phyloP scores from a whole-genome alignment of 768 basidiomycete genomes.

The Lactarius deliciosus region DNA sequence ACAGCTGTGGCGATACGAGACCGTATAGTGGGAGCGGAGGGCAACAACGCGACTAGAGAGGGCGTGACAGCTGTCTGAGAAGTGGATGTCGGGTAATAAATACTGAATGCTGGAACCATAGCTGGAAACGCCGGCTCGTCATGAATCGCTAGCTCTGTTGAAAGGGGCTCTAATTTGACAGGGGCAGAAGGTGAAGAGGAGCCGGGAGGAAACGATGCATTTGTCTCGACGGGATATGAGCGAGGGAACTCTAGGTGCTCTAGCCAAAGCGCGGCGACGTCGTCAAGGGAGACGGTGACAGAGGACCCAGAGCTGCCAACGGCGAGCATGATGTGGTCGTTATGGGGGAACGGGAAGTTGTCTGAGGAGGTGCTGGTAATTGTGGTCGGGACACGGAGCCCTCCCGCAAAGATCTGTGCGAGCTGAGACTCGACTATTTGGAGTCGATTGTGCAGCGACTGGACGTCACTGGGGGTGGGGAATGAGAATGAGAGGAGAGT shows the following conservation, averaged over 20 bases:
- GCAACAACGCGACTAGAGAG: constrained; percentile 42
- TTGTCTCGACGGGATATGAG: constrained; percentile 31
- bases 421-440: constrained; percentile 65
- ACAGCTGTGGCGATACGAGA: constrained; percentile 42
- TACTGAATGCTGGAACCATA: constrained; percentile 16
- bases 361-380: constrained; percentile 20
- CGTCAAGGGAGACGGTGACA: constrained; percentile 54
- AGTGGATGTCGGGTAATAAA: constrained; percentile 27
- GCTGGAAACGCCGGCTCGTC: constrained; percentile 31
- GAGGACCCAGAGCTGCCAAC: constrained; percentile 44
- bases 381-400: constrained; percentile 20
- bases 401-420: constrained; percentile 41
- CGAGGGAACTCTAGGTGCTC: constrained; percentile 45
- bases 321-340: constrained; percentile 43
- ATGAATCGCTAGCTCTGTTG: constrained; percentile 20
- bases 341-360: constrained; percentile 33
- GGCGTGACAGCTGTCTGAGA: constrained; percentile 40
- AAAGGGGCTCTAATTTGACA: constrained; percentile 26
- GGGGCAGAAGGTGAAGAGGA: constrained; percentile 26
- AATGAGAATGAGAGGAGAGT: neutral
- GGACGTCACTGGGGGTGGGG: constrained; percentile 56
- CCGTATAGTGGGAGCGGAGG: constrained; percentile 40
- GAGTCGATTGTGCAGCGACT: constrained; percentile 79
- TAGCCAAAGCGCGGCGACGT: constrained; percentile 61
- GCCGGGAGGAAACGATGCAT: constrained; percentile 17